These are phyloP conservation scores for Erodium texanum DNA, from an alignment of 441 rosid genomes.

Conservation along the genomic window DNA sequence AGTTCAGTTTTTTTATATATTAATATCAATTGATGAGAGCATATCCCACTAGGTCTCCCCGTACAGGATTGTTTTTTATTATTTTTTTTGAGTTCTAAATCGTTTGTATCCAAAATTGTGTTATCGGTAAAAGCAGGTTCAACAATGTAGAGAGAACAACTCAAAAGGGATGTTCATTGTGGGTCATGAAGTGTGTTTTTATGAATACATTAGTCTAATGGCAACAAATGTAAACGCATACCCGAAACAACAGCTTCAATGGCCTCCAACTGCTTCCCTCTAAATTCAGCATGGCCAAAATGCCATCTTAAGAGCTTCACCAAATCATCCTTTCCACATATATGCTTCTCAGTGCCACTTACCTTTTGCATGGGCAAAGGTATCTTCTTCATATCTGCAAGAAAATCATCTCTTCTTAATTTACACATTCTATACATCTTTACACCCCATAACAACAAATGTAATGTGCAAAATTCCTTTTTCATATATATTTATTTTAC, in stretches of 20 bases:
- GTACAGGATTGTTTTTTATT: no score
- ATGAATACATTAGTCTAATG: not conserved
- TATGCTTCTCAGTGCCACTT: constrained; percentile 30
- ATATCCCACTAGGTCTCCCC: not conserved
- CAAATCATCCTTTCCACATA: constrained; percentile 48
- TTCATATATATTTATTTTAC: no score
- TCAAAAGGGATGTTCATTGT: not conserved
- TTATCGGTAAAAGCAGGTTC: not conserved
- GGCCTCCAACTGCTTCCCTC: constrained; percentile 84
- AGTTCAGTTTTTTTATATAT: not conserved
- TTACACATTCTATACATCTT: not conserved
- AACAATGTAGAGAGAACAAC: not conserved
- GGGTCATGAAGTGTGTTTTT: not conserved
- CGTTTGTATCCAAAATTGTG: not conserved
- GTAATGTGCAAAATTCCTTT: not conserved
- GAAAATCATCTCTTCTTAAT: not conserved
- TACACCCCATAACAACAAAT: not conserved
- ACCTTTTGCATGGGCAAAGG: constrained; percentile 50
- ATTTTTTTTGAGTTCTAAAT: not conserved
- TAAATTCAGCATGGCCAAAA: constrained; percentile 73
- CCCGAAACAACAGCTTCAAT: constrained; percentile 82
- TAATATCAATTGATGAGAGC: not conserved
- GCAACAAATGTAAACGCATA: constrained; percentile 13
- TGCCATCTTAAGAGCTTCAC: constrained; percentile 92
- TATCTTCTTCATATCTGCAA: constrained; percentile 51